Evolutionary conservation across 2,329 filamentous ascomycete species (phyloP).

Genomic region (Lojkania enalia): DNA sequence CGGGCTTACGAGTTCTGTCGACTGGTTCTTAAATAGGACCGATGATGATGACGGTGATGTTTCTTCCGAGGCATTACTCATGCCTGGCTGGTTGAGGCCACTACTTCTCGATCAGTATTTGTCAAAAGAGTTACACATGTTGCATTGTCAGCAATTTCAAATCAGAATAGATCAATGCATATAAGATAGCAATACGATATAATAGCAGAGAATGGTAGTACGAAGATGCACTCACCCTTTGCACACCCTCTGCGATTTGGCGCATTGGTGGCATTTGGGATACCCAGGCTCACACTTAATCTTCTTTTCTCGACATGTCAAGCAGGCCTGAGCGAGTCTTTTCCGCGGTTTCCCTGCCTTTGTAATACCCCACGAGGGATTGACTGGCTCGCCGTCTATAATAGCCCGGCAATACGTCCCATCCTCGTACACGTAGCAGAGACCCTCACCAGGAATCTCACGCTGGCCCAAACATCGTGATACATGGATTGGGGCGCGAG

Average conservation of each 20-base stretch:
- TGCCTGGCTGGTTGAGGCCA: slow-evolving; percentile 35
- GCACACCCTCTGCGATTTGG: slow-evolving; percentile 86
- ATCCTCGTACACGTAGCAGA: slow-evolving; percentile 86
- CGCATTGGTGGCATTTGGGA: slow-evolving; percentile 86
- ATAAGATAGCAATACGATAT: slow-evolving; percentile 11
- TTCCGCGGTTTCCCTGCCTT: slow-evolving; percentile 94
- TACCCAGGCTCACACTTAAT: slow-evolving; percentile 93
- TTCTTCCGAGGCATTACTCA: slow-evolving; percentile 38
- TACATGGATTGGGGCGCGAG: slow-evolving; percentile 36
- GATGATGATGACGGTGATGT: slow-evolving; percentile 37
- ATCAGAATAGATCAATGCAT: slow-evolving; percentile 28
- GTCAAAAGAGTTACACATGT: slow-evolving; percentile 27
- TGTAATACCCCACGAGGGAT: slow-evolving; percentile 90
- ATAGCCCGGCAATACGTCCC: slow-evolving; percentile 79
- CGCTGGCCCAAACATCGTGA: slow-evolving; percentile 44
- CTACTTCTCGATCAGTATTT: slow-evolving; percentile 37
- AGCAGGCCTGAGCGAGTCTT: slow-evolving; percentile 85
- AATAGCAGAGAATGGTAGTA: slow-evolving; percentile 15
- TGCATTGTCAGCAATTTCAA: slow-evolving; percentile 22
- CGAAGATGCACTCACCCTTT: slow-evolving; percentile 57
- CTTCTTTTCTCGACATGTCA: slow-evolving; percentile 94
- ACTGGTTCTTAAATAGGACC: slow-evolving; percentile 35
- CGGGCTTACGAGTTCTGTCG: slow-evolving; percentile 35
- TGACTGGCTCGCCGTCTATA: slow-evolving; percentile 84
- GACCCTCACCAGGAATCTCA: slow-evolving; percentile 74